These are phyloP conservation scores for Saccharomyces pastorianus DNA, from an alignment of 1,139 yeast species.

Conservation along the genomic window DNA sequence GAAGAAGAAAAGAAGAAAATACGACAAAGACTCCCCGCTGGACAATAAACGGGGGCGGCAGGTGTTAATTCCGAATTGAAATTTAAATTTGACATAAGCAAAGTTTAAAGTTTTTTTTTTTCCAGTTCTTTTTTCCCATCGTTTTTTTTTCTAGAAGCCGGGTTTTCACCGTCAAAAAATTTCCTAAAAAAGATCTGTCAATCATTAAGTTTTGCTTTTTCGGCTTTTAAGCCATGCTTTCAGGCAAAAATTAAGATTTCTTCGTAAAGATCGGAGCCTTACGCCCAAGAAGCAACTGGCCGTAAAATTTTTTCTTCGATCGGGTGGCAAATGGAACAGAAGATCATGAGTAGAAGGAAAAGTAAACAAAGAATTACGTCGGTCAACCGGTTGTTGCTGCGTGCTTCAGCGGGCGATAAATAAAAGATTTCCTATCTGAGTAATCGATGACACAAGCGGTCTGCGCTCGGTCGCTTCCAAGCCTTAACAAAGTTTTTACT, in stretches of 20 bases:
- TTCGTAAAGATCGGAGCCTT: neutral
- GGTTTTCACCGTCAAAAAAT: neutral
- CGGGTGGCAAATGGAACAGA: neutral
- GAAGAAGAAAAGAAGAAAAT: neutral
- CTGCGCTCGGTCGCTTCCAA: neutral
- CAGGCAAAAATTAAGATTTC: neutral
- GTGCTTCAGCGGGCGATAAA: neutral
- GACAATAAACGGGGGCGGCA: neutral
- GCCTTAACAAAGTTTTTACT: neutral
- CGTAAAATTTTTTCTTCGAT: neutral
- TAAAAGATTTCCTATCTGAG: neutral
- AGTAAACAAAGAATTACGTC: neutral
- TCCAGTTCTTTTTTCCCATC: neutral
- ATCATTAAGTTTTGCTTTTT: neutral
- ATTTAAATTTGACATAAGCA: neutral
- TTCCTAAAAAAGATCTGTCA: neutral
- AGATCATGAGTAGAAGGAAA: neutral
- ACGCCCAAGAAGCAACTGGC: neutral
- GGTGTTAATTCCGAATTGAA: neutral
- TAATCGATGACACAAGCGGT: neutral
- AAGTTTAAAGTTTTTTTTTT: neutral
- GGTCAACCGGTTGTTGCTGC: neutral
- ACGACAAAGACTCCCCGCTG: neutral
- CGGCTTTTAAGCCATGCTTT: neutral
- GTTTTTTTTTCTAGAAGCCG: neutral